Conservation (phyloP, 2,329 filamentous ascomycete species). For the Trichocomaceae sp. region DNA sequence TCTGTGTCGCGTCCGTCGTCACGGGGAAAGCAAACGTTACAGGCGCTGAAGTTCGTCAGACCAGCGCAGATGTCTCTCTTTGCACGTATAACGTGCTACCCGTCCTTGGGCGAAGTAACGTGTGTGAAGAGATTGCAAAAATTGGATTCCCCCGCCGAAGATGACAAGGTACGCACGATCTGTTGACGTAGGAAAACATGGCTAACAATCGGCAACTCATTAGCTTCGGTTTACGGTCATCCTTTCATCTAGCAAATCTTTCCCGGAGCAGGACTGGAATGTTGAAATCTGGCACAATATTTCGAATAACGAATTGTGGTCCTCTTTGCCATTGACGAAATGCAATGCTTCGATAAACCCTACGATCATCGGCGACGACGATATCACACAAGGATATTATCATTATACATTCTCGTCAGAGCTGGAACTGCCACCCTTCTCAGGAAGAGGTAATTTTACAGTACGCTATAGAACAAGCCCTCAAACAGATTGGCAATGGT, state of each 20-base stretch:
- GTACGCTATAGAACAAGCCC: conserved; percentile 36
- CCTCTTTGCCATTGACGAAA: conserved; percentile 50
- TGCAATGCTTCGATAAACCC: conserved; percentile 22
- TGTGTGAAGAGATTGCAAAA: conserved; percentile 43
- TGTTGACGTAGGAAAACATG: neutral
- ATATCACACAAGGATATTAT: conserved; percentile 20
- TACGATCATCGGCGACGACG: conserved; percentile 21
- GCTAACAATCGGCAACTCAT: neutral
- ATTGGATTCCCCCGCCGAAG: conserved; percentile 14
- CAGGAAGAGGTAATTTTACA: conserved; percentile 35
- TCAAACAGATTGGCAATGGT: conserved; percentile 39
- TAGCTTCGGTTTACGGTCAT: conserved; percentile 59
- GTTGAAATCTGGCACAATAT: conserved; percentile 69
- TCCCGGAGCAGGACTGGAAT: conserved; percentile 58
- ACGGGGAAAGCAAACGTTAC: neutral
- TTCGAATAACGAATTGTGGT: conserved; percentile 49
- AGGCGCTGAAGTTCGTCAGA: conserved; percentile 24
- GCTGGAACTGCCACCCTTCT: conserved; percentile 22
- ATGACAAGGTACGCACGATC: conserved; percentile 21
- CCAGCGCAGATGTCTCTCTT: conserved; percentile 44
- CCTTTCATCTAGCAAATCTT: conserved; percentile 56
- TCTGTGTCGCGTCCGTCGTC: conserved; percentile 2
- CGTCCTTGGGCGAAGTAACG: conserved; percentile 70
- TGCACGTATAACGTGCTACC: conserved; percentile 56
- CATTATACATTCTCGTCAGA: conserved; percentile 31